Conservation (phyloP, 1,284 basidiomycete genomes). For the Apiotrichum siamense region DNA sequence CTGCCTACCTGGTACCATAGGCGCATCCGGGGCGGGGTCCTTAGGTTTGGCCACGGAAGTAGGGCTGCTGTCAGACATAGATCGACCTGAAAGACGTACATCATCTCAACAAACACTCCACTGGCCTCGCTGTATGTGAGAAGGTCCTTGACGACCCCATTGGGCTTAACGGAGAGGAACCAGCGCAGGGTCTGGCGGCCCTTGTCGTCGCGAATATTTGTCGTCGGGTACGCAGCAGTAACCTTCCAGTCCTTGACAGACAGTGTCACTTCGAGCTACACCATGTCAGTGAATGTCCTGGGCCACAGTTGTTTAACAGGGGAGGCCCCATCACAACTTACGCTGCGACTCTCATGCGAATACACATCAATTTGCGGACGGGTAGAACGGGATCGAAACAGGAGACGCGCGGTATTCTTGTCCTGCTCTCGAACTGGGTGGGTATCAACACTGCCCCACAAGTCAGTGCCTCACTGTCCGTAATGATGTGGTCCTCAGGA, state of each 20-base stretch:
- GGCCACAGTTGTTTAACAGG: no score
- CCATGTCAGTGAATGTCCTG: not conserved
- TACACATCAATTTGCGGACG: slow-evolving; percentile 36
- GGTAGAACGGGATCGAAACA: slow-evolving; percentile 39
- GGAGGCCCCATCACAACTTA: slow-evolving; percentile 19
- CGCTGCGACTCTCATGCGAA: slow-evolving; percentile 32
- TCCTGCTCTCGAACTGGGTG: slow-evolving; percentile 23
- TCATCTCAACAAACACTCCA: slow-evolving; percentile 37
- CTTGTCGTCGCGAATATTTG: slow-evolving; percentile 25
- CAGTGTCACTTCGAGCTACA: slow-evolving; percentile 39
- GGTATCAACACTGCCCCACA: not conserved
- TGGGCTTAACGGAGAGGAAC: slow-evolving; percentile 36
- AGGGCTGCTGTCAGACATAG: not conserved
- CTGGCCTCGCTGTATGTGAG: slow-evolving; percentile 33
- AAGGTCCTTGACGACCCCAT: slow-evolving; percentile 38
- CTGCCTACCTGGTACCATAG: slow-evolving; percentile 39
- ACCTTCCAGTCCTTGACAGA: slow-evolving; percentile 39
- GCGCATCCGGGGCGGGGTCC: slow-evolving; percentile 23
- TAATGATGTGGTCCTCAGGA: slow-evolving; percentile 35
- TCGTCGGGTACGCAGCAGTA: slow-evolving; percentile 37
- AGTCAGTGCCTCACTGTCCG: slow-evolving; percentile 27
- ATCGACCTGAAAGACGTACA: slow-evolving; percentile 17
- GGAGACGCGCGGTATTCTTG: slow-evolving; percentile 31
- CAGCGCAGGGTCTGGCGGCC: slow-evolving; percentile 31
- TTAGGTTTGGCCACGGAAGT: not conserved